phyloP scores from a whole-genome alignment of 1,139 yeast species.

The Suhomyces ambrosiae region DNA sequence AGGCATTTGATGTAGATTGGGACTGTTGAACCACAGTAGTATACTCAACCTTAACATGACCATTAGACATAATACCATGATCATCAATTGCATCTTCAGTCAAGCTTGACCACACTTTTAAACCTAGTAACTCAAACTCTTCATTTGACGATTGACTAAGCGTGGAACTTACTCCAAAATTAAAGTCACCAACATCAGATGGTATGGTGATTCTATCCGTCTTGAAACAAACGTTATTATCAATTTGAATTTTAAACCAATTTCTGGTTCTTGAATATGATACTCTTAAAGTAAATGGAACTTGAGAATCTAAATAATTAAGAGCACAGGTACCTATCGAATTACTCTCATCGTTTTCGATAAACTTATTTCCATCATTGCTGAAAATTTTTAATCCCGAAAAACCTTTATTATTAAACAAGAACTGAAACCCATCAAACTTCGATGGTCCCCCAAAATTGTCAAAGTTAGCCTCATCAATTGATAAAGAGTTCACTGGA shows the following conservation, averaged over 20 bases:
- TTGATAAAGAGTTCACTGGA: conserved; percentile 26
- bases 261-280: conserved; percentile 50
- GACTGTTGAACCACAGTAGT: conserved; percentile 23
- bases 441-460: conserved; percentile 53
- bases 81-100: conserved; percentile 60
- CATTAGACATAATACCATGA: conserved; percentile 55
- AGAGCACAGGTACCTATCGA: conserved; percentile 60
- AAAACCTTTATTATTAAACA: conserved; percentile 51
- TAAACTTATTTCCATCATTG: conserved; percentile 52
- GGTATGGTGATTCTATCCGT: conserved; percentile 54
- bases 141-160: conserved; percentile 47
- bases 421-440: conserved; percentile 64
- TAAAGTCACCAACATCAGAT: conserved; percentile 29
- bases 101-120: conserved; percentile 55
- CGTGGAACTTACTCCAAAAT: conserved; percentile 56
- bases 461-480: conserved; percentile 23
- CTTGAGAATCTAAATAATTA: conserved; percentile 64
- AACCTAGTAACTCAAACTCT: conserved; percentile 58
- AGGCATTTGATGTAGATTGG: conserved; percentile 2
- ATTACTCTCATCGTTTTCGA: conserved; percentile 21
- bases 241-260: conserved; percentile 64
- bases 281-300: conserved; percentile 67
- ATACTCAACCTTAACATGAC: conserved; percentile 32
- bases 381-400: conserved; percentile 58
- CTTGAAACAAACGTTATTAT: conserved; percentile 70